Percentiles rank a stretch among this genome's conserved stretches.
These are phyloP conservation scores for Hirsutella rhossiliensis DNA, from an alignment of 2,329 filamentous ascomycete genomes.

Conservation along the genomic window DNA sequence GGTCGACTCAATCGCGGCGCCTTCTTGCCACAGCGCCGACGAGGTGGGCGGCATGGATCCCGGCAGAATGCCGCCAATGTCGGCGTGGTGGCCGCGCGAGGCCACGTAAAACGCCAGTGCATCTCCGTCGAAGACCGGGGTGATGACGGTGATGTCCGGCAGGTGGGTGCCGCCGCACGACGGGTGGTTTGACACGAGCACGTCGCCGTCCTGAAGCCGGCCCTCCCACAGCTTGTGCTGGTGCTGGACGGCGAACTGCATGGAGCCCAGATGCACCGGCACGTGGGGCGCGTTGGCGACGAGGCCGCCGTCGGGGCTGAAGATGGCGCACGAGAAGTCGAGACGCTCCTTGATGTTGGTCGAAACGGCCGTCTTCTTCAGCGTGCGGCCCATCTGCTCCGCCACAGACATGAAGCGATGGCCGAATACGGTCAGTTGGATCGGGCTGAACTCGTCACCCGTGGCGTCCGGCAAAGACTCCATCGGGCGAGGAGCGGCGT, in stretches of 20 bases:
- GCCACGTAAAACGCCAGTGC: slow-evolving; percentile 42
- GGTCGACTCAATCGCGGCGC: slow-evolving; percentile 50
- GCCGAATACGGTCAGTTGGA: slow-evolving; percentile 65
- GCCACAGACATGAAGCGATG: slow-evolving; percentile 78
- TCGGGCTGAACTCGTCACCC: slow-evolving; percentile 29
- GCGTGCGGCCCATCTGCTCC: slow-evolving; percentile 67
- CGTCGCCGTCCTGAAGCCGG: slow-evolving; percentile 20
- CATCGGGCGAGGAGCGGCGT: slow-evolving; percentile 3
- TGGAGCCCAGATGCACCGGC: slow-evolving; percentile 64
- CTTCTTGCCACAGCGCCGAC: slow-evolving; percentile 51
- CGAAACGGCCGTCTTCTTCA: slow-evolving; percentile 67
- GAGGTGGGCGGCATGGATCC: slow-evolving; percentile 75
- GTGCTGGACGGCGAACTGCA: slow-evolving; percentile 63
- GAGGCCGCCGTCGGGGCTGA: slow-evolving; percentile 60
- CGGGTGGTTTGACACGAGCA: slow-evolving; percentile 22
- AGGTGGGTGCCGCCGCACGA: slow-evolving; percentile 24
- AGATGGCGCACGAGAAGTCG: slow-evolving; percentile 72
- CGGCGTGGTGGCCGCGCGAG: slow-evolving; percentile 38
- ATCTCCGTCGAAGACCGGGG: slow-evolving; percentile 24
- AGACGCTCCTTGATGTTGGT: slow-evolving; percentile 72
- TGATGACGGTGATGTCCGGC: slow-evolving; percentile 25
- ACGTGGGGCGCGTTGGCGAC: slow-evolving; percentile 68
- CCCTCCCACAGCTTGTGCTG: slow-evolving; percentile 56
- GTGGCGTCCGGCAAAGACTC: slow-evolving; percentile 2
- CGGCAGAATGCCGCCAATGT: slow-evolving; percentile 64